Base-by-base conservation (phyloP, 1,284 basidiomycete species). In the Melampsora americana region DNA sequence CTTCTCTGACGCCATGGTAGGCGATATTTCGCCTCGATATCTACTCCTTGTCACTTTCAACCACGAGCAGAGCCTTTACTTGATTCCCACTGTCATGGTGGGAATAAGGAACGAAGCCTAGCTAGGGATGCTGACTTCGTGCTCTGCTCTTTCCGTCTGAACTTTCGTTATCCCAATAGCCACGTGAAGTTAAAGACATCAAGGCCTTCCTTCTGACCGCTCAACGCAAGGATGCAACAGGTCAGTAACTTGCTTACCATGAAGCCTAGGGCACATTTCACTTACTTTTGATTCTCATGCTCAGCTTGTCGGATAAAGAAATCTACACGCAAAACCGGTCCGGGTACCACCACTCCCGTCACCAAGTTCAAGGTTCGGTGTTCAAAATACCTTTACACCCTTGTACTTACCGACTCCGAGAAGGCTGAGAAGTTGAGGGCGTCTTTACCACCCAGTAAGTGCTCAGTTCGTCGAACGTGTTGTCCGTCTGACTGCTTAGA, bases 311-410 rank as follows among this genome's bases (percentile, higher is more conserved):
- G 93, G 84, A 95, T 97, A 88, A 97, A 97, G 87, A 95, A 93
- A 87, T 91, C 90, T 78, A 86, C 78, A 87, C 90, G 81, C 80
- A 75, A 79, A 82, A 77, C 80, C 79, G 81, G 80, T 79, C 79
- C 83, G 82, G 80, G 82, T 81, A 69, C 87, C 78, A 89, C 87
- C 83, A 92, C 92, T 86, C 87, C 87, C 79, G 88, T 90, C 85
- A 95, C 92, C 84, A 98, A 99, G 87, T 98, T 99, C 90, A 99
- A 99, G 89, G 89, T 99, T 84, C 90, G 95, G 85, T 97, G 95
- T 87, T 92, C 92, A 79, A 89, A 91, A 83, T 97, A 95, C 87
- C 91, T 99, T 79, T 99, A 99, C 90, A 99, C 96, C 42, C 89
- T 99, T 80, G 89, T 90, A 79, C 86, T 99, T 83, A 90, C 95